These are phyloP conservation scores for Leccinum longicurvipes DNA, from an alignment of 768 basidiomycete genomes.

Conservation along the genomic window DNA sequence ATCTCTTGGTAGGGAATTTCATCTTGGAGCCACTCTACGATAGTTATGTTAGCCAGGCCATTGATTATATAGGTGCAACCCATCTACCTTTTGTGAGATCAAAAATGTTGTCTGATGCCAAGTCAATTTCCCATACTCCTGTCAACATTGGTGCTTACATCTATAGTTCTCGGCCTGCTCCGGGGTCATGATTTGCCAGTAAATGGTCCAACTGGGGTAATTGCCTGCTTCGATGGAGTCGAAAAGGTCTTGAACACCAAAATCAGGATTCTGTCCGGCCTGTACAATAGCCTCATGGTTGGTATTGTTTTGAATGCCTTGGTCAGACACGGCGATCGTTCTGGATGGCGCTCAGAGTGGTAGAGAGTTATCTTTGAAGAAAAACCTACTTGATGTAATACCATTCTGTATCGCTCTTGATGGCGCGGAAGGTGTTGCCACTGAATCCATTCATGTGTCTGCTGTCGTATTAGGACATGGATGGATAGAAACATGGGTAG, in stretches of 20 bases:
- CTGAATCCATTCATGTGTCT: slow-evolving; percentile 49
- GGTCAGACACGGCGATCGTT: slow-evolving; percentile 20
- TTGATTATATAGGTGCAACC: not conserved
- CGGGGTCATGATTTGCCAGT: slow-evolving; percentile 52
- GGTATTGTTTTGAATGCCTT: slow-evolving; percentile 41
- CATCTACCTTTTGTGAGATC: slow-evolving; percentile 45
- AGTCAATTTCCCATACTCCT: not conserved
- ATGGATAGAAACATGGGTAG: not conserved
- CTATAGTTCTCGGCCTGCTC: slow-evolving; percentile 49
- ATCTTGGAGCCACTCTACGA: slow-evolving; percentile 35
- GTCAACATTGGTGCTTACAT: slow-evolving; percentile 17
- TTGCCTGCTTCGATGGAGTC: slow-evolving; percentile 51
- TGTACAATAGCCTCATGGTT: slow-evolving; percentile 36
- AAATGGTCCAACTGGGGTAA: slow-evolving; percentile 57
- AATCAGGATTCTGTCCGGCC: slow-evolving; percentile 46
- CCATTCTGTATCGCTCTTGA: slow-evolving; percentile 47
- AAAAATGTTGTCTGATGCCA: slow-evolving; percentile 42
- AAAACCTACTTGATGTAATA: slow-evolving; percentile 49
- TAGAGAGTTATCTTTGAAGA: not conserved
- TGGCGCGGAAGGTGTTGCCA: slow-evolving; percentile 45
- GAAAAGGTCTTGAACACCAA: slow-evolving; percentile 51
- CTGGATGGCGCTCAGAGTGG: slow-evolving; percentile 16
- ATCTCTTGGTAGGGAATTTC: slow-evolving; percentile 35
- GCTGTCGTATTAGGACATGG: not conserved
- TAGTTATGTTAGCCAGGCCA: not conserved